Conservation (phyloP, 192 early-diverging fungal species). For the Rhizoclosmatium globosum region DNA sequence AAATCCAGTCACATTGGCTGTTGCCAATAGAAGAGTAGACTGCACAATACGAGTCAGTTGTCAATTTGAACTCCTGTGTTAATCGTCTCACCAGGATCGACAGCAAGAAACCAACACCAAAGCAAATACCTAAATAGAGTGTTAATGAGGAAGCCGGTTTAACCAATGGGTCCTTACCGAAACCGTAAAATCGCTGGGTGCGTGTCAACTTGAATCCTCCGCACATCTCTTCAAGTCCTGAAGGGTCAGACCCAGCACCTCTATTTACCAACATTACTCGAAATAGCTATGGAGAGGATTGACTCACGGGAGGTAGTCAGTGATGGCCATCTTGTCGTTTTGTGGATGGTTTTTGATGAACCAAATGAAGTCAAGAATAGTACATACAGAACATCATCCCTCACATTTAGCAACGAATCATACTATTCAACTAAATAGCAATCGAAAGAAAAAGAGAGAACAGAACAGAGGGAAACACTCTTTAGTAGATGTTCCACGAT, state of each 20-base stretch:
- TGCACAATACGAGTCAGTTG: slow-evolving; percentile 13
- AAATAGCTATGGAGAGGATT: not conserved
- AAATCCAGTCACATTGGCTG: slow-evolving; percentile 75
- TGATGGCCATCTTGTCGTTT: slow-evolving; percentile 9
- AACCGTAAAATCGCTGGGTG: slow-evolving; percentile 80
- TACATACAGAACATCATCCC: too few species aligned
- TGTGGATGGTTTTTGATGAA: too few species aligned
- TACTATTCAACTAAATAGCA: not conserved
- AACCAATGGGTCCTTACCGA: slow-evolving; percentile 54
- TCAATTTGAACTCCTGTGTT: too few species aligned
- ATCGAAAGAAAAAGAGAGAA: not conserved
- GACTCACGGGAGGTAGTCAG: slow-evolving; percentile 14
- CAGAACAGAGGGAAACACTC: not conserved
- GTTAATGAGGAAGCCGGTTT: not conserved
- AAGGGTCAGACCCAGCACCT: slow-evolving; percentile 15
- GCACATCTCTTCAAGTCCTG: slow-evolving; percentile 56
- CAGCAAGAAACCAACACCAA: slow-evolving; percentile 82
- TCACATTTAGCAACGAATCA: too few species aligned
- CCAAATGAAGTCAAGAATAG: too few species aligned
- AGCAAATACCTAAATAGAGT: slow-evolving; percentile 62
- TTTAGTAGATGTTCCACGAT: slow-evolving; percentile 74
- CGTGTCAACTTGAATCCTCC: slow-evolving; percentile 64
- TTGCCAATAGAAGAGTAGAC: slow-evolving; percentile 66
- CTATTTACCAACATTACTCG: not conserved
- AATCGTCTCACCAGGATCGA: slow-evolving; percentile 68